A percentile compares a stretch with the other conserved stretches of the same genome.
These are phyloP conservation scores for Dioscorea zingiberensis DNA, from an alignment of 106 monocot species.

Conservation along the genomic window DNA sequence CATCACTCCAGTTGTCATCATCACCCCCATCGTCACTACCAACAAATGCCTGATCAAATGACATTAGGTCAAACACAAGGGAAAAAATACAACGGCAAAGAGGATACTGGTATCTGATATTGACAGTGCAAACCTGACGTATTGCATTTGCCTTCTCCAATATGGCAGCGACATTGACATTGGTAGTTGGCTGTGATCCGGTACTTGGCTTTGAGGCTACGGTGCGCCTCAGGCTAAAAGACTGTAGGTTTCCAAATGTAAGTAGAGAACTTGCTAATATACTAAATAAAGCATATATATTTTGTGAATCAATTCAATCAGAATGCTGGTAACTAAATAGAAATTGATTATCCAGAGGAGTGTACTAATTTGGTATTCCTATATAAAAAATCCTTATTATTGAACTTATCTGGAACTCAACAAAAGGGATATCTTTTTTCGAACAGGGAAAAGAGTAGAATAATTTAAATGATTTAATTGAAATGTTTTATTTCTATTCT, in stretches of 20 bases:
- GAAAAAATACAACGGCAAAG: background rate
- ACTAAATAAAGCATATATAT: no score
- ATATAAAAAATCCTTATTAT: no score
- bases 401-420: no score
- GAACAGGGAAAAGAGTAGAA: no score
- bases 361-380: no score
- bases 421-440: no score
- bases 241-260: slow-evolving; percentile 24
- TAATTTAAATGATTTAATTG: no score
- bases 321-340: no score
- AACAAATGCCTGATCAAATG: slow-evolving; percentile 40
- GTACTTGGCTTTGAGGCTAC: slow-evolving; percentile 20
- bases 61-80: background rate
- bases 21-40: slow-evolving; percentile 65
- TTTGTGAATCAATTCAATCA: no score
- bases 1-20: slow-evolving; percentile 69
- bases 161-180: slow-evolving; percentile 63
- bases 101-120: background rate
- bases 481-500: no score
- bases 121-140: slow-evolving; percentile 45
- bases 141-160: slow-evolving; percentile 85
- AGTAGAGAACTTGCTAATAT: no score
- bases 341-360: no score
- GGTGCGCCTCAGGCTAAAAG: slow-evolving; percentile 66
- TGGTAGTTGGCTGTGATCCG: slow-evolving; percentile 23